Evolutionary conservation across 345 rosid species (phyloP).

Genomic region (Rhodamnia rubescens): DNA sequence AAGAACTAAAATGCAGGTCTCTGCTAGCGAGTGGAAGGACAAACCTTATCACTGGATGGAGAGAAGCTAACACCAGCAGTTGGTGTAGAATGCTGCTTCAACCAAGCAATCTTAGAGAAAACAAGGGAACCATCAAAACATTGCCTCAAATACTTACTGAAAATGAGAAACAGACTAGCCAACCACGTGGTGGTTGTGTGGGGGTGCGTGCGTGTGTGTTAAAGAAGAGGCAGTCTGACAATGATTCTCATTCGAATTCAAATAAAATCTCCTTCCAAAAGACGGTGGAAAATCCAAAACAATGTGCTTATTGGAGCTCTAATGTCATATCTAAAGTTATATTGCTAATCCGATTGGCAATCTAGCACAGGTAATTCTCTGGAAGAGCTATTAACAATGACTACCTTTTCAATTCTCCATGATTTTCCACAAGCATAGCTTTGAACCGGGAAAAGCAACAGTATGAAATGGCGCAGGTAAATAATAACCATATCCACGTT

Average conservation of each 20-base stretch:
- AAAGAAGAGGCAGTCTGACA: background rate
- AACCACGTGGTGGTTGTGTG: background rate
- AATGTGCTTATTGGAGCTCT: background rate
- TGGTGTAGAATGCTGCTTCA: conserved; percentile 96
- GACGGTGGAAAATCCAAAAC: background rate
- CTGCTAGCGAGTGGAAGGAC: background rate
- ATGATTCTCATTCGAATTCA: background rate
- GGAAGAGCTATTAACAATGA: background rate
- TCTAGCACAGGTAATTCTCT: background rate
- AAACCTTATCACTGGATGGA: conserved; percentile 93
- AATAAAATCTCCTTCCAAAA: background rate
- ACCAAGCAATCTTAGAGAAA: conserved; percentile 67
- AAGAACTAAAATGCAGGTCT: background rate
- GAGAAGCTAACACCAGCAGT: conserved; percentile 91
- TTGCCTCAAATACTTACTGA: background rate
- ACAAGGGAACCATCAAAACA: background rate
- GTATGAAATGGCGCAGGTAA: no score
- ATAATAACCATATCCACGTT: no score
- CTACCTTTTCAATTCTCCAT: background rate
- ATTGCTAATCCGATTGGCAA: background rate
- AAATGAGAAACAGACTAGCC: background rate
- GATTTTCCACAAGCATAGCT: background rate
- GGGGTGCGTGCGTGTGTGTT: background rate
- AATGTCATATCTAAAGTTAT: background rate
- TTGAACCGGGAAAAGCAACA: no score